phyloP scores from a whole-genome alignment of 148 eudicot species.

The Limonium bicolor region DNA sequence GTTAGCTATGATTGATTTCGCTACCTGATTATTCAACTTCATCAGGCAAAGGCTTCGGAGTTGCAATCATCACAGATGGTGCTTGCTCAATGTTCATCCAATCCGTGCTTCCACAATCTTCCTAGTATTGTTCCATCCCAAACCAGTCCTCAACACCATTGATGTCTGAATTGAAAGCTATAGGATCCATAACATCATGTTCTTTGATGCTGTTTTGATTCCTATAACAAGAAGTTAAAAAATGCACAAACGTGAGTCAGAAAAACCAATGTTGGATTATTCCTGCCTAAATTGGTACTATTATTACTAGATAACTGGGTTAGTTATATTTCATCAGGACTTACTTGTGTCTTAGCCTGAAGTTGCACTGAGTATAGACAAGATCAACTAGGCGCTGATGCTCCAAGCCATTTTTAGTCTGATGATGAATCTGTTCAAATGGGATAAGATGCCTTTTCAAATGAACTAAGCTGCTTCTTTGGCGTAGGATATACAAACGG shows the following conservation, averaged over 20 bases:
- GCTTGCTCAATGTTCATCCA: slow-evolving; percentile 64
- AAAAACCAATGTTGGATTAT: too few species aligned
- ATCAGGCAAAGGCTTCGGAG: slow-evolving; percentile 29
- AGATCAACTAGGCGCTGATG: slow-evolving; percentile 68
- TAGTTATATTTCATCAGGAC: slow-evolving; percentile 3
- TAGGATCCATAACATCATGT: slow-evolving; percentile 42
- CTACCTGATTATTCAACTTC: slow-evolving; percentile 49
- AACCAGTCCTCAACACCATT: slow-evolving; percentile 57
- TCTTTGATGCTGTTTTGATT: slow-evolving; percentile 32
- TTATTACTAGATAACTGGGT: not conserved
- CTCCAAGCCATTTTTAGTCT: slow-evolving; percentile 57
- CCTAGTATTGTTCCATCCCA: slow-evolving; percentile 33
- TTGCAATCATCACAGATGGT: slow-evolving; percentile 30
- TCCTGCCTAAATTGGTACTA: not conserved
- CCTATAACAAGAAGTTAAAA: slow-evolving; percentile 17
- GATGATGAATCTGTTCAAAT: slow-evolving; percentile 46
- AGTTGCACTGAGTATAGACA: slow-evolving; percentile 65
- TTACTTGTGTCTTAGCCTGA: slow-evolving; percentile 60
- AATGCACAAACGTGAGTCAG: not conserved
- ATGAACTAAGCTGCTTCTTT: slow-evolving; percentile 59
- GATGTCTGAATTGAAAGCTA: slow-evolving; percentile 28
- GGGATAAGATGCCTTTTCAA: slow-evolving; percentile 29
- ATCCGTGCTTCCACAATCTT: slow-evolving; percentile 38
- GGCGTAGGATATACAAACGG: slow-evolving; percentile 79
- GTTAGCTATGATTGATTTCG: slow-evolving; percentile 20